A percentile compares a stretch with the other conserved stretches of the same genome.
Conservation (phyloP, 2,329 filamentous ascomycete species). For the Talaromyces rugulosus region DNA sequence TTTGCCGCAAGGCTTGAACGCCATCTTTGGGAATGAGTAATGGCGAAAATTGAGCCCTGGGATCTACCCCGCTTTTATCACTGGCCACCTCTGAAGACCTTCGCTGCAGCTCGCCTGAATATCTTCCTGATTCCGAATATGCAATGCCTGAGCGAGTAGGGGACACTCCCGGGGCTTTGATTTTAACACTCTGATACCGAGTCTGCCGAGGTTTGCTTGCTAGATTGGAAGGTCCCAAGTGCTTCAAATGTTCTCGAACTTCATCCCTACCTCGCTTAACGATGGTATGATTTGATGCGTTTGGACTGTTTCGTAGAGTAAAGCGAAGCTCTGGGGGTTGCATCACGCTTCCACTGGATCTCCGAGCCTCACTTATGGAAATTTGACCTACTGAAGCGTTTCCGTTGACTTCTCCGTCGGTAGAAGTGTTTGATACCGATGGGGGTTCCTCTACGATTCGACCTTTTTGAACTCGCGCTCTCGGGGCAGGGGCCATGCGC, state of each 20-base stretch:
- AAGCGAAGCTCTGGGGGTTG: constrained; percentile 35
- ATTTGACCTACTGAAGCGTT: constrained; percentile 17
- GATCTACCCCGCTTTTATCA: not conserved
- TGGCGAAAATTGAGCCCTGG: constrained; percentile 3
- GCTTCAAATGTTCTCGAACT: constrained; percentile 57
- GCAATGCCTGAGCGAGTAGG: constrained; percentile 33
- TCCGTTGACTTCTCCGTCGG: constrained; percentile 43
- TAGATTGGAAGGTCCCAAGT: constrained; percentile 61
- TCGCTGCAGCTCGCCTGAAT: constrained; percentile 44
- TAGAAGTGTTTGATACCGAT: constrained; percentile 26
- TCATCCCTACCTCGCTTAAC: constrained; percentile 52
- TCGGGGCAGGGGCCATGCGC: constrained; percentile 78
- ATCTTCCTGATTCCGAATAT: constrained; percentile 29
- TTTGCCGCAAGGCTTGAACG: constrained; percentile 28
- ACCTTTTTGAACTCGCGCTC: constrained; percentile 61
- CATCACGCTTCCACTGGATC: constrained; percentile 23
- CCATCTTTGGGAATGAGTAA: constrained; percentile 7
- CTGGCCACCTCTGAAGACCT: constrained; percentile 51
- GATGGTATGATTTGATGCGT: constrained; percentile 26
- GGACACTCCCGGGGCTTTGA: constrained; percentile 52
- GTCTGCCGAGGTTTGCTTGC: constrained; percentile 58
- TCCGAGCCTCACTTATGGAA: constrained; percentile 5
- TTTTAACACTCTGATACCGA: constrained; percentile 60
- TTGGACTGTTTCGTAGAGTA: constrained; percentile 33
- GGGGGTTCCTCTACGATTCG: constrained; percentile 49